Evolutionary conservation across 2,329 filamentous ascomycete species (phyloP), one percentile per base, ranked within the genome.

Genomic region (Diplodia mutila): DNA sequence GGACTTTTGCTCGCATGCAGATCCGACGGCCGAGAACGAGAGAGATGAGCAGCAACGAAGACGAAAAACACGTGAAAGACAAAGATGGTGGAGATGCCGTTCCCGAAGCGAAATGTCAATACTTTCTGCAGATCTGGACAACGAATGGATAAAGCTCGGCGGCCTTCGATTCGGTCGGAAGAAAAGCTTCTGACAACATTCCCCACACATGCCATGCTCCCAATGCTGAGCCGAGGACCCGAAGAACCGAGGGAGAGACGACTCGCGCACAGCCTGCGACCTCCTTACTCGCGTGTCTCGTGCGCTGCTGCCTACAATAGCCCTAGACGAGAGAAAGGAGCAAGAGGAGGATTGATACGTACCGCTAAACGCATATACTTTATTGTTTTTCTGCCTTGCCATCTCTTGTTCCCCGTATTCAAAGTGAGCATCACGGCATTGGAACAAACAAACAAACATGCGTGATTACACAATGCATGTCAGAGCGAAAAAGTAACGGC

Each of bases 341-440:
- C 14, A 18, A 29, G 27, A 29, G n/a, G 27, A 34, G 16, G 18
- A 61, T 23, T 14, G 34, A 12, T 37, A 12, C 34, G 9, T 37
- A 37, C 16, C 12, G 23, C 57, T 21, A 23, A 23, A 18, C 21
- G 39, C 57, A 61, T 61, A 61, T 61, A 61, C 57, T 48, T 48
- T 48, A 61, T 61, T 27, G 39, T 29, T 59, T 59, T 25, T 14
- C 11, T 8, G 18, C 25, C 52, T 34, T 11, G 18, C n/a, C n/a
- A 4, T 12, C 18, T 27, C 54, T 27, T 14, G 14, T 42, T 14
- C 9, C n/a, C 27, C 8, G 4, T 12, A 32, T 34, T 21, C 4
- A 9, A 55, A 4, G 11, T 32, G 1, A 11, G 37, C 54, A 21
- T 7, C n/a, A 48, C 55, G 8, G 9, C 42, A 14, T 59, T 29